A percentile compares a stretch with the other conserved stretches of the same genome.
These are phyloP conservation scores for Dactylella cylindrospora DNA, from an alignment of 2,329 filamentous ascomycete species.

Conservation along the genomic window DNA sequence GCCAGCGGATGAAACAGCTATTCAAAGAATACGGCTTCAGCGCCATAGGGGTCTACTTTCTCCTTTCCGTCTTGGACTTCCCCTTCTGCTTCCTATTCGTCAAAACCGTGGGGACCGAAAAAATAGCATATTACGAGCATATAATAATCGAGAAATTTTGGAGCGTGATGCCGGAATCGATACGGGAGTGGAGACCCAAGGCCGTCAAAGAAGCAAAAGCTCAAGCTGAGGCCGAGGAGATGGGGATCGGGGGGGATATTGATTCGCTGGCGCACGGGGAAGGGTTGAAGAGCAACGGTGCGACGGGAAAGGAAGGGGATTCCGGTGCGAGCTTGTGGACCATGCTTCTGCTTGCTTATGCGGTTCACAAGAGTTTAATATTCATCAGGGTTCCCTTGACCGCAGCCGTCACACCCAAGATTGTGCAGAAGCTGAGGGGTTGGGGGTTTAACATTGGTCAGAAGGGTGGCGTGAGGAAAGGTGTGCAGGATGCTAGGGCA, in stretches of 20 bases:
- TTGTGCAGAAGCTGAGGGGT: conserved; percentile 80
- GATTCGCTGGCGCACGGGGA: conserved; percentile 63
- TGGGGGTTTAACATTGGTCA: conserved; percentile 98
- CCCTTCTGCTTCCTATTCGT: conserved; percentile 94
- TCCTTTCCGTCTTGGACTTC: conserved; percentile 81
- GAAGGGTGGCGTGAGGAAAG: conserved; percentile 56
- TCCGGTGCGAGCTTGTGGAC: conserved; percentile 63
- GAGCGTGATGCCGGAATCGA: conserved; percentile 62
- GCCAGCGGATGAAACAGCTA: conserved; percentile 75
- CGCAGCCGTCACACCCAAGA: conserved; percentile 84
- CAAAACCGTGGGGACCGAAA: conserved; percentile 76
- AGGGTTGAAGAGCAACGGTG: conserved; percentile 50
- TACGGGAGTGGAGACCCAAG: conserved; percentile 50
- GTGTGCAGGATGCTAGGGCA: conserved; percentile 32
- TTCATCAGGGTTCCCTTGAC: conserved; percentile 92
- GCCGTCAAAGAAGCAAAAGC: conserved; percentile 43
- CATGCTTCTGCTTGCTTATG: conserved; percentile 88
- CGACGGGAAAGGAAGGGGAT: conserved; percentile 50
- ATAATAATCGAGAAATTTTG: conserved; percentile 64
- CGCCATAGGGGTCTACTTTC: conserved; percentile 85
- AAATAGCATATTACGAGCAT: conserved; percentile 74
- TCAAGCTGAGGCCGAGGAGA: conserved; percentile 48
- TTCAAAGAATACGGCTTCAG: conserved; percentile 93
- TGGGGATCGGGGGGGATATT: conserved; percentile 63
- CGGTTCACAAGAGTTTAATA: conserved; percentile 89